Evolutionary conservation across 1,284 basidiomycete species (phyloP).

Genomic region (Bondarzewia mesenterica): DNA sequence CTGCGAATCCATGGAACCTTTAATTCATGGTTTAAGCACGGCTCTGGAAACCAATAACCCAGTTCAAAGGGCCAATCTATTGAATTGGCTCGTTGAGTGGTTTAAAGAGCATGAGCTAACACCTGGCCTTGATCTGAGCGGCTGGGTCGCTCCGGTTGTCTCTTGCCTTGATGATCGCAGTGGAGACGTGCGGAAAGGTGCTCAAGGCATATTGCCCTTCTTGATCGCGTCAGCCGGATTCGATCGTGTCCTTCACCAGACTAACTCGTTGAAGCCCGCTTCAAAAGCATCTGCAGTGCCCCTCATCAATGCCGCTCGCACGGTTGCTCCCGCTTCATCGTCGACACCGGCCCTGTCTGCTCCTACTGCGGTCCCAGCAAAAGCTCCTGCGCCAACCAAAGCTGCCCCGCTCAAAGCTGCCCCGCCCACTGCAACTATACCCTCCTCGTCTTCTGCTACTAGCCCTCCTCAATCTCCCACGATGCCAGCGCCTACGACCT

Average conservation of each 20-base stretch:
- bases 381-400: constrained; percentile 17
- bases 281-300: constrained; percentile 82
- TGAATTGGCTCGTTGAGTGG: constrained; percentile 82
- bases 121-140: constrained; percentile 63
- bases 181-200: constrained; percentile 87
- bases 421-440: constrained; percentile 10
- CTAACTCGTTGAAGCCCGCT: constrained; percentile 85
- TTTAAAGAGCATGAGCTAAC: constrained; percentile 59
- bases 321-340: constrained; percentile 19
- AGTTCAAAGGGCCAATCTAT: constrained; percentile 75
- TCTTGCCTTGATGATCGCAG: constrained; percentile 87
- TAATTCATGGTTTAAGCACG: constrained; percentile 73
- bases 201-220: constrained; percentile 74
- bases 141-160: constrained; percentile 68
- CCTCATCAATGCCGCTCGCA: constrained; percentile 75
- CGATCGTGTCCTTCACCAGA: constrained; percentile 83
- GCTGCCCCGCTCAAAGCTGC: constrained; percentile 13
- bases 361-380: constrained; percentile 12
- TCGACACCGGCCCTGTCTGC: constrained; percentile 22
- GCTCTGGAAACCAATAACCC: constrained; percentile 88
- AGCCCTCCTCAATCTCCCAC: constrained; percentile 16
- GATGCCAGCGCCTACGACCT: constrained; percentile 13
- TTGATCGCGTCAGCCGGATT: constrained; percentile 77
- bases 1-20: constrained; percentile 76
- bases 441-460: constrained; percentile 5